Base-by-base conservation (phyloP, 805 yeast species). In the Cyberlindnera suaveolens region DNA sequence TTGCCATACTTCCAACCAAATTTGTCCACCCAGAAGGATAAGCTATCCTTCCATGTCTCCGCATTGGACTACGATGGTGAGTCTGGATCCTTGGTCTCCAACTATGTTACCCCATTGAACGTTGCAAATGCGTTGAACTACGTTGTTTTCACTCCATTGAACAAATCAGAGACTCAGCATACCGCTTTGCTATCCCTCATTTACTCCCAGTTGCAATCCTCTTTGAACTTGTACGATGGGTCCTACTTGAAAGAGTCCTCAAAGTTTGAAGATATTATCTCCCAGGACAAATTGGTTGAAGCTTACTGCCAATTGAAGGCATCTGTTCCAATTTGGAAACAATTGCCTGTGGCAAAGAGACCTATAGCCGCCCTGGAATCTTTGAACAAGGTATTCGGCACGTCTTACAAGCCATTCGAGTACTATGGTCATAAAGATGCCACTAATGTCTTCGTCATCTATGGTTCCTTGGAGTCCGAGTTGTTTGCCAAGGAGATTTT, bases 191-290 rank as follows among this genome's bases (percentile, higher is more conserved):
- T 87, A 52, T 73, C 88, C 39, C 68, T 80, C 35, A 82, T 75
- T 40, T 66, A 82, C 50, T 81, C 90, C 17, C 70, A 75, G 29
- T 53, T 68, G 36, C 64, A 65, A 23, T 60, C 95, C 3, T 72
- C 82, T 13, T 60, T 88, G 43, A 81, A 85, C 62, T 70, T 87
- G 48, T 87, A 82, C 60, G 96, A 90, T 62, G 97, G 96, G 30
- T 71, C 85, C 13, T 80, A 77, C 45, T 59, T 76, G 45, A 77
- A 75, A 48, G 72, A 75, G 42, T 53, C 56, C 14, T 36, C 35
- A 10, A 73, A 70, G 44, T 67, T 71, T 48, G 55, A 66, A n/a
- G 63, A 70, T 42, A 69, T 72, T 42, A 57, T 71, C 7, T 61
- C 72, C n/a, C 70, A 64, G 13, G 61, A 70, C 14, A 37, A 30